phyloP scores from a whole-genome alignment of 1,139 yeast genomes.

The Pneumocystis carinii region DNA sequence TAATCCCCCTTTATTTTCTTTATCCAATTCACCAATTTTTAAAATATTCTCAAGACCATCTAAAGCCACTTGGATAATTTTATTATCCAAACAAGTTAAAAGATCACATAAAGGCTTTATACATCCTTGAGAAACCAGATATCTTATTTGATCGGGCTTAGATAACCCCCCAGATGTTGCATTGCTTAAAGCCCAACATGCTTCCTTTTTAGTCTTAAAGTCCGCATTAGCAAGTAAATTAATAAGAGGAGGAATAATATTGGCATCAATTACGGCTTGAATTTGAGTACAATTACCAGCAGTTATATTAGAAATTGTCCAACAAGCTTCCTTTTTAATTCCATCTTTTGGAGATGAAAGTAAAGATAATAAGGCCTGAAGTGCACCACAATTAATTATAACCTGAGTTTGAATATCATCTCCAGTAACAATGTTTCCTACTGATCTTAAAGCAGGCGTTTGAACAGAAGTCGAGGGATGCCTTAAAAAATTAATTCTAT shows the following conservation, averaged over 20 bases:
- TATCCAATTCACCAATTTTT: conserved; percentile 86
- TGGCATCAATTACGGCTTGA: conserved; percentile 90
- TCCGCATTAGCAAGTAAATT: conserved; percentile 71
- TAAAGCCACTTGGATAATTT: conserved; percentile 83
- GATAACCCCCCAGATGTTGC: conserved; percentile 92
- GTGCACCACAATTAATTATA: conserved; percentile 83
- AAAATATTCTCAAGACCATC: conserved; percentile 90
- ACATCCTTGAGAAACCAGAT: conserved; percentile 87
- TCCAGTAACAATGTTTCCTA: conserved; percentile 96
- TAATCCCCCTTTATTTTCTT: conserved; percentile 54
- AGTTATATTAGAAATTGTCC: conserved; percentile 95
- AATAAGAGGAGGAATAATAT: conserved; percentile 83
- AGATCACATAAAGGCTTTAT: conserved; percentile 94
- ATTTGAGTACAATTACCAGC: conserved; percentile 94
- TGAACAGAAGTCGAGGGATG: conserved; percentile 79
- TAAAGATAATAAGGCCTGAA: conserved; percentile 69
- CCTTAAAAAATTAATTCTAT: not conserved
- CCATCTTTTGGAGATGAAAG: conserved; percentile 78
- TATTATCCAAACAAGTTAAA: conserved; percentile 72
- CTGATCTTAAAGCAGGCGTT: conserved; percentile 93
- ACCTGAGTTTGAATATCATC: conserved; percentile 90
- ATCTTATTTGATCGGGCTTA: conserved; percentile 85
- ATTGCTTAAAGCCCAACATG: conserved; percentile 98
- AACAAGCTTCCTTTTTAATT: conserved; percentile 91
- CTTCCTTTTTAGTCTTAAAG: conserved; percentile 92